Conservation (phyloP, 179 eudicot genomes). For the Pouteria campechiana region DNA sequence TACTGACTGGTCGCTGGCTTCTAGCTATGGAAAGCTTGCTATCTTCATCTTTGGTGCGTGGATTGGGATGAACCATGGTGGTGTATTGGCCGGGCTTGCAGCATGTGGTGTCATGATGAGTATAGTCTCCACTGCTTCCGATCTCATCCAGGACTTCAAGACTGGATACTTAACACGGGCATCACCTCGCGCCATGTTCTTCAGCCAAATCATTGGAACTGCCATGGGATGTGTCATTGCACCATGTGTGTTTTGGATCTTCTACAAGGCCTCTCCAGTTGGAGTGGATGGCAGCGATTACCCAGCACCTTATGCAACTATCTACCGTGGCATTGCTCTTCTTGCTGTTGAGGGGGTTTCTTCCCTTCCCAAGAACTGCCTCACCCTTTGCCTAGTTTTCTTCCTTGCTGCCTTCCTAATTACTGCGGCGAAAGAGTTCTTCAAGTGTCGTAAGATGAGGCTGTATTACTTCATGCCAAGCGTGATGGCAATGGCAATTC, state of each 20-base stretch:
- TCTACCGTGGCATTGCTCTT: slow-evolving; percentile 23
- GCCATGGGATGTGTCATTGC: slow-evolving; percentile 29
- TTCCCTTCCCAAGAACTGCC: slow-evolving; percentile 19
- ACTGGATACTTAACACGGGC: slow-evolving; percentile 33
- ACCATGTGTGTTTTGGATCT: slow-evolving; percentile 33
- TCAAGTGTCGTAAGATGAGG: neutral
- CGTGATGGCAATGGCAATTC: slow-evolving; percentile 6
- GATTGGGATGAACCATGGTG: slow-evolving; percentile 28
- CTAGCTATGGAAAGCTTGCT: slow-evolving; percentile 32
- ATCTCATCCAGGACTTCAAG: slow-evolving; percentile 32
- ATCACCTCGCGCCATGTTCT: slow-evolving; percentile 32
- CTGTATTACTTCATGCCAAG: slow-evolving; percentile 12
- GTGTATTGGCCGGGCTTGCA: slow-evolving; percentile 32
- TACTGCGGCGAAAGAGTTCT: neutral
- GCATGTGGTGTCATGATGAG: slow-evolving; percentile 41
- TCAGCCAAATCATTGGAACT: slow-evolving; percentile 27
- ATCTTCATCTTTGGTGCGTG: slow-evolving; percentile 25
- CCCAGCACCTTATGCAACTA: slow-evolving; percentile 20
- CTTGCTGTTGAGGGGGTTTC: slow-evolving; percentile 23
- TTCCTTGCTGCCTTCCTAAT: slow-evolving; percentile 8
- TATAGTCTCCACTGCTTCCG: slow-evolving; percentile 32
- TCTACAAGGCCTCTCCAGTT: slow-evolving; percentile 23
- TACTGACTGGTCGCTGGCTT: slow-evolving; percentile 39
- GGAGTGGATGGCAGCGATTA: slow-evolving; percentile 14
- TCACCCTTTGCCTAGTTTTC: slow-evolving; percentile 3